Evolutionary conservation across 2,329 filamentous ascomycete genomes (phyloP).

Genomic region (Penicillium capsulatum): DNA sequence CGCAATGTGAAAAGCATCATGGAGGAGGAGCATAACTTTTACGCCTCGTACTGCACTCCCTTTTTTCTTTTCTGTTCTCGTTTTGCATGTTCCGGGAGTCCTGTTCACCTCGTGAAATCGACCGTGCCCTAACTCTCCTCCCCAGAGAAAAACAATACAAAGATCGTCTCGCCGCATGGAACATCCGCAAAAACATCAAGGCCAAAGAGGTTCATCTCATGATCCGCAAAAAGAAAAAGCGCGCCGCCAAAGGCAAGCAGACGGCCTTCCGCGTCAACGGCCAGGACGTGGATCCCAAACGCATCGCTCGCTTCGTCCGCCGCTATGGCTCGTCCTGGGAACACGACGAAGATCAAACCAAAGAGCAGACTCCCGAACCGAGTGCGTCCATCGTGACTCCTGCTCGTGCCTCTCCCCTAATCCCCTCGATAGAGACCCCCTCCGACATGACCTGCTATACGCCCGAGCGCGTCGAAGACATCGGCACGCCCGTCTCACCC

Average conservation of each 20-base stretch:
- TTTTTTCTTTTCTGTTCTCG: conserved; percentile 7
- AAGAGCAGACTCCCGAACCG: conserved; percentile 31
- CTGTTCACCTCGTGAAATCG: too few species aligned
- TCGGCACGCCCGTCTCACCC: conserved; percentile 26
- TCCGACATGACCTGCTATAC: conserved; percentile 40
- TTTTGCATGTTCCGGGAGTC: too few species aligned
- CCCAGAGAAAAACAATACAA: conserved; percentile 39
- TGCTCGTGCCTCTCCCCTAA: not conserved
- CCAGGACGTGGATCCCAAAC: conserved; percentile 33
- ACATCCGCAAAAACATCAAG: conserved; percentile 39
- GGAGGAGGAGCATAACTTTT: conserved; percentile 35
- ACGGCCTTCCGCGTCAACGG: conserved; percentile 35
- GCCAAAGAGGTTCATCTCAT: conserved; percentile 37
- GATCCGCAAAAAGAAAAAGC: conserved; percentile 38
- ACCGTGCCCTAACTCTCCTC: conserved; percentile 17
- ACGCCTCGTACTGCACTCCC: conserved; percentile 29
- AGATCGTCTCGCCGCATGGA: conserved; percentile 37
- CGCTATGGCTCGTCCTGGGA: conserved; percentile 31
- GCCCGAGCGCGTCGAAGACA: conserved; percentile 31
- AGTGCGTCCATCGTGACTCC: conserved; percentile 20
- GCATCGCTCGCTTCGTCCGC: conserved; percentile 34
- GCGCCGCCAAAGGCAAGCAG: conserved; percentile 36
- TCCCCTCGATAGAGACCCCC: conserved; percentile 27
- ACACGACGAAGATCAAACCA: conserved; percentile 16
- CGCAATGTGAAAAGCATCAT: conserved; percentile 37